Base-by-base conservation (phyloP, 2,329 filamentous ascomycete species). In the Sarocladiaceae sp. region DNA sequence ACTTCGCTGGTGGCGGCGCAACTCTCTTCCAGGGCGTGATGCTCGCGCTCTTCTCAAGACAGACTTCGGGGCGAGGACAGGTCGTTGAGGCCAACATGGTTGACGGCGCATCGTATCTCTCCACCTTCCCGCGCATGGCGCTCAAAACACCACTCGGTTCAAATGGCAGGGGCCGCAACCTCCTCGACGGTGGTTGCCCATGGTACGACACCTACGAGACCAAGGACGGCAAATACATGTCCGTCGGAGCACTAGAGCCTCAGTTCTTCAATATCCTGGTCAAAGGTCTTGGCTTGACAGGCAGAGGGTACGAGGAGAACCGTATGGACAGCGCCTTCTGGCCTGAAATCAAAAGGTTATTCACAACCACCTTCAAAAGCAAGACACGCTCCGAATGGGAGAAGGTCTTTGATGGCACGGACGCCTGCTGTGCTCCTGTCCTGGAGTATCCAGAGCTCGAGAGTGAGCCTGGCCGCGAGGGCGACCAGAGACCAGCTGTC, bases 51-150 rank as follows among this genome's bases (percentile, higher is more conserved):
- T 56, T 94, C 9, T 73, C 80, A 12, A 70, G 88, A 26, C 68
- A 73, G 40, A 67, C 63, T 33, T 81, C 72, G 0, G 88, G 88
- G 0, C 68, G 66, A 2, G 91, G 91, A 0, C 91, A 96, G 65
- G 83, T 96, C 11, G 89, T 97, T 7, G 88, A 96, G 66, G 88
- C 87, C 13, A 96, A 95, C 63, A 97, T 97, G 91, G 91, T 96
- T 11, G 91, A 97, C 66, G 91, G 91, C 7, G 79, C 77, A 18
- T 78, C 81, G 27, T 91, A 91, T 62, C 67, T 97, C 20, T 82
- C 83, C 2, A 84, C 82, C 0, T 91, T 91, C 66, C 83, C 86
- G 43, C 73, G 91, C 26, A 68, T 94, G 48, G 71, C 72, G 21
- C 70, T 73, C 49, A 82, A 83, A 58, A 81, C 71, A 6, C 73